phyloP scores from a whole-genome alignment of 1,284 basidiomycete genomes.

The Fomitopsis schrenkii region DNA sequence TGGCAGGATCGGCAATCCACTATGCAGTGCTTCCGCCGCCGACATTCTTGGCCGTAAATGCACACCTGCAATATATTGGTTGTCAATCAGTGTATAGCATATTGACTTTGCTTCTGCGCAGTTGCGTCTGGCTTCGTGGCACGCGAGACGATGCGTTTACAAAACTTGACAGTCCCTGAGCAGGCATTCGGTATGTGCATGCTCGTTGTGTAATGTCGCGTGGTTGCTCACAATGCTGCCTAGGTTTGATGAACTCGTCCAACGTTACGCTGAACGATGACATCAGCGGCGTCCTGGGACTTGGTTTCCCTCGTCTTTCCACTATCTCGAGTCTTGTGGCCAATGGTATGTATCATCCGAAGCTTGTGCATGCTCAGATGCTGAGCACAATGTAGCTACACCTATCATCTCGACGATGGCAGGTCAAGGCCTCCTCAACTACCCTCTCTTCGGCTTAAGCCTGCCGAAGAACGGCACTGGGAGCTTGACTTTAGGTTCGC shows the following conservation, averaged over 20 bases:
- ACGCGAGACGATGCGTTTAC: slow-evolving; percentile 52
- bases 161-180: slow-evolving; percentile 51
- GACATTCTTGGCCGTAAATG: background rate
- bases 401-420: slow-evolving; percentile 63
- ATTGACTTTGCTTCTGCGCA: slow-evolving; percentile 20
- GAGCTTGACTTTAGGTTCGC: slow-evolving; percentile 56
- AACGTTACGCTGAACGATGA: slow-evolving; percentile 60
- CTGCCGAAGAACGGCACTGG: slow-evolving; percentile 57
- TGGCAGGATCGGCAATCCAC: background rate
- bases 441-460: slow-evolving; percentile 70
- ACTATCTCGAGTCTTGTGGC: slow-evolving; percentile 42
- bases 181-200: slow-evolving; percentile 58
- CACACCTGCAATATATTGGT: too few species aligned
- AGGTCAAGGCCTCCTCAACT: slow-evolving; percentile 58
- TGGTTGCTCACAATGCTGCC: background rate
- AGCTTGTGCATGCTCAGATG: background rate
- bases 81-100: background rate
- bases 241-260: slow-evolving; percentile 57
- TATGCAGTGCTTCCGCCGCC: too few species aligned
- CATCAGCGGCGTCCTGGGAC: slow-evolving; percentile 66
- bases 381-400: slow-evolving; percentile 40
- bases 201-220: background rate
- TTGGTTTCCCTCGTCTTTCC: slow-evolving; percentile 73
- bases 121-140: slow-evolving; percentile 68
- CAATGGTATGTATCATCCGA: slow-evolving; percentile 42